Conservation (phyloP, 805 yeast species). For the Candida pseudofarinosa region DNA sequence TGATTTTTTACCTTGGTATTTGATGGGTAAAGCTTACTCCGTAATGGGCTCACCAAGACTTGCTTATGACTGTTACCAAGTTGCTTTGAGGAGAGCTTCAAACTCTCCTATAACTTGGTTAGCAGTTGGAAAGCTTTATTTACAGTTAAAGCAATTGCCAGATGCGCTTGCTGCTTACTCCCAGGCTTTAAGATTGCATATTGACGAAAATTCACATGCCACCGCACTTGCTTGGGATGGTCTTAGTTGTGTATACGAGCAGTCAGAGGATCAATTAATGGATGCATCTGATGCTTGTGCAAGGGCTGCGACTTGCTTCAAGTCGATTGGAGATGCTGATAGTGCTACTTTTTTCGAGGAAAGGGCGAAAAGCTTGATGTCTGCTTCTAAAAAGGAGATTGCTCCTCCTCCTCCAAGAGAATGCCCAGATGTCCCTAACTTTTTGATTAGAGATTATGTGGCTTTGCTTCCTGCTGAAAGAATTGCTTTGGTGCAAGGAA, state of each 20-base stretch:
- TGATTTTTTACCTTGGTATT: slow-evolving; percentile 57
- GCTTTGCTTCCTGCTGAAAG: slow-evolving; percentile 40
- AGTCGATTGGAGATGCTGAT: slow-evolving; percentile 42
- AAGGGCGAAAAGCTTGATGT: slow-evolving; percentile 40
- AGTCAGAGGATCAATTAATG: slow-evolving; percentile 55
- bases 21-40: slow-evolving; percentile 51
- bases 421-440: slow-evolving; percentile 46
- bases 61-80: slow-evolving; percentile 54
- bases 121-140: slow-evolving; percentile 58
- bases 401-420: slow-evolving; percentile 43
- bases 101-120: slow-evolving; percentile 61
- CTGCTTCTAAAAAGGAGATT: slow-evolving; percentile 39
- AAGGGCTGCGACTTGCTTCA: slow-evolving; percentile 48
- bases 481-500: slow-evolving; percentile 33
- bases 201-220: slow-evolving; percentile 43
- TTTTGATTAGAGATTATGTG: slow-evolving; percentile 39
- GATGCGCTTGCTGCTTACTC: slow-evolving; percentile 68
- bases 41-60: slow-evolving; percentile 42
- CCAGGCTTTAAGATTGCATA: slow-evolving; percentile 54
- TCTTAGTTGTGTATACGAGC: slow-evolving; percentile 55
- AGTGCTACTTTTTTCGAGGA: slow-evolving; percentile 40
- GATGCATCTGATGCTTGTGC: slow-evolving; percentile 60
- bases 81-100: slow-evolving; percentile 50
- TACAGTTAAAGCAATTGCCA: slow-evolving; percentile 55
- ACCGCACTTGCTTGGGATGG: slow-evolving; percentile 64